Evolutionary conservation across 176 grass and related monocot genomes (phyloP).

Genomic region (Luzula sylvatica): DNA sequence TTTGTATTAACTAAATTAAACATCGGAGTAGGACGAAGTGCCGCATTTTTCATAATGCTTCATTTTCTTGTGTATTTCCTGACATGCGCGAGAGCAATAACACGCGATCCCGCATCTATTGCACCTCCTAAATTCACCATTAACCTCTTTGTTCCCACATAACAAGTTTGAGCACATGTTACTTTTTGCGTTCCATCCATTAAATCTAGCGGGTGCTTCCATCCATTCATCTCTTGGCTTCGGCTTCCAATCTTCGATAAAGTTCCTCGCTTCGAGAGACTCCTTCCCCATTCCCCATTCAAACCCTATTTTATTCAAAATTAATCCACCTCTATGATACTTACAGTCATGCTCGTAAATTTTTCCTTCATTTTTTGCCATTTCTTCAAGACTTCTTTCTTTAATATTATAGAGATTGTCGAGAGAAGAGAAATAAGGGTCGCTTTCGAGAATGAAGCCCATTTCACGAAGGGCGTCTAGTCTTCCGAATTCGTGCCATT

Average conservation of each 20-base stretch:
- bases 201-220: too few relatives aligned
- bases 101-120: too few relatives aligned
- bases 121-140: too few relatives aligned
- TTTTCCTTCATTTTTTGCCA: slow-evolving; percentile 18
- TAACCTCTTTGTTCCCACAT: too few relatives aligned
- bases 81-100: too few relatives aligned
- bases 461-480: slow-evolving; percentile 72
- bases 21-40: too few relatives aligned
- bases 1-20: too few relatives aligned
- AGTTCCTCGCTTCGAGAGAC: slow-evolving; percentile 27
- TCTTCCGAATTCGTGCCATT: slow-evolving; percentile 50
- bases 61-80: too few relatives aligned
- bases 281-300: slow-evolving; percentile 19
- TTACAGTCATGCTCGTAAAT: slow-evolving; percentile 7
- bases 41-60: too few relatives aligned
- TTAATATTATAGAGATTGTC: slow-evolving; percentile 39
- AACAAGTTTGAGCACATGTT: too few relatives aligned
- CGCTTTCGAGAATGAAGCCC: slow-evolving; percentile 64
- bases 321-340: slow-evolving; percentile 4
- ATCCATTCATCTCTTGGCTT: too few relatives aligned
- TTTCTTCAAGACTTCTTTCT: slow-evolving; percentile 44
- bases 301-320: not conserved
- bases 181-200: too few relatives aligned
- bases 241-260: slow-evolving; percentile 14
- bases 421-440: slow-evolving; percentile 43